Percentiles rank a stretch among this genome's conserved stretches.
These are phyloP conservation scores for Phyllosticta citribraziliensis DNA, from an alignment of 2,329 filamentous ascomycete species.

Conservation along the genomic window DNA sequence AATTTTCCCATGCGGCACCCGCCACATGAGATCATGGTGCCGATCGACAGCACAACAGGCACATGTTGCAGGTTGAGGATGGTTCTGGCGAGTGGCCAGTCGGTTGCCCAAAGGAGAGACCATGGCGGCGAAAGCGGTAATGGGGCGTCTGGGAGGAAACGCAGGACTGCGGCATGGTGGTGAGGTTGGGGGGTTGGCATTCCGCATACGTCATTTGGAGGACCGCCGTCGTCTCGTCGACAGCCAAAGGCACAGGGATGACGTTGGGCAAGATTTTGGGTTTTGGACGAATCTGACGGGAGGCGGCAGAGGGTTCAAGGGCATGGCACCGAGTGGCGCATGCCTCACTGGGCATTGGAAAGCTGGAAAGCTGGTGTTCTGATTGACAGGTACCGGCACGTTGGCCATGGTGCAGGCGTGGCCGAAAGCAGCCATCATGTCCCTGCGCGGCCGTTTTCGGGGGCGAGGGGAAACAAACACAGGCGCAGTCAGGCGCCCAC, in stretches of 20 bases:
- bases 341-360: not conserved
- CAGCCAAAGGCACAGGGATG: not conserved
- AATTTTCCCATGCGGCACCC: not conserved
- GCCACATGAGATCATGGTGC: constrained; percentile 10
- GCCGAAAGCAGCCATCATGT: not conserved
- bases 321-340: not conserved
- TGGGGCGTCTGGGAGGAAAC: not conserved
- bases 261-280: not conserved
- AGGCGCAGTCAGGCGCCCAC: not conserved
- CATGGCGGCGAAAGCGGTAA: not conserved
- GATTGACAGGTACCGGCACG: not conserved
- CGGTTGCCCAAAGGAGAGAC: not conserved
- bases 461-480: not conserved
- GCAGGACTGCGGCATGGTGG: not conserved
- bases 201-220: not conserved
- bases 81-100: not conserved
- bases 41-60: not conserved
- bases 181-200: not conserved
- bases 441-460: not conserved
- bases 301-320: not conserved
- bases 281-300: not conserved
- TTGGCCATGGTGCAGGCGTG: not conserved
- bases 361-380: not conserved
- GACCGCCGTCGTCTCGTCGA: not conserved
- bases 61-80: not conserved